Conservation (phyloP, 1,284 basidiomycete species). For the Grifola frondosa region DNA sequence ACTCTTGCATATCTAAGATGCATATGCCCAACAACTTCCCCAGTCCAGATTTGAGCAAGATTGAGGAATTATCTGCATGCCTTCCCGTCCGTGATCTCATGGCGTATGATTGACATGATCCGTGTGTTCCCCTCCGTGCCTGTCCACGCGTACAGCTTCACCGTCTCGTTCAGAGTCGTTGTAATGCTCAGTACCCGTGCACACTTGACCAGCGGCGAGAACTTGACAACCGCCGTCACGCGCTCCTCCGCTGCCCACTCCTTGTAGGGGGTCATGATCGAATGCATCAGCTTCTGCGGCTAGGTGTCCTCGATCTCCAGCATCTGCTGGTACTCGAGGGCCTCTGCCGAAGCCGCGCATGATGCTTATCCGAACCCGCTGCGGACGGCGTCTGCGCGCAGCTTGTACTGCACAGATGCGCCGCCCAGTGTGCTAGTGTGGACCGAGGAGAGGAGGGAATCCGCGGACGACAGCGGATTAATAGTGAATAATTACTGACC, state of each 20-base stretch:
- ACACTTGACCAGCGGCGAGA: slow-evolving; percentile 83
- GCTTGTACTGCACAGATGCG: slow-evolving; percentile 78
- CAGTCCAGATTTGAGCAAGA: too few relatives aligned
- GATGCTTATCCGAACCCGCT: slow-evolving; percentile 72
- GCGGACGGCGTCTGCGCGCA: slow-evolving; percentile 77
- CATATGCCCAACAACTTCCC: too few relatives aligned
- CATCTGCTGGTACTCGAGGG: slow-evolving; percentile 91
- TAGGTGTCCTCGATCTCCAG: slow-evolving; percentile 93
- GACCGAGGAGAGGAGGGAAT: slow-evolving; percentile 76
- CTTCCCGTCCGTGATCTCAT: slow-evolving; percentile 68
- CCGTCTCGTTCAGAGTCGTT: slow-evolving; percentile 73
- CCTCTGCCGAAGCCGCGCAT: slow-evolving; percentile 75
- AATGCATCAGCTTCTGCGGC: slow-evolving; percentile 93
- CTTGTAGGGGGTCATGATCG: slow-evolving; percentile 80
- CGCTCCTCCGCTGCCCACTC: slow-evolving; percentile 88
- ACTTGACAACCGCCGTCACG: slow-evolving; percentile 81
- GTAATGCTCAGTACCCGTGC: slow-evolving; percentile 65
- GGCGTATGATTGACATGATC: slow-evolving; percentile 58
- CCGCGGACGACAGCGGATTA: slow-evolving; percentile 78
- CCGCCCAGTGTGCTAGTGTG: slow-evolving; percentile 55
- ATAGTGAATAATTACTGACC: slow-evolving; percentile 86
- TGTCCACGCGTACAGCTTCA: slow-evolving; percentile 56
- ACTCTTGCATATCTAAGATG: too few relatives aligned
- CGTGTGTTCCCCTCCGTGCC: slow-evolving; percentile 61
- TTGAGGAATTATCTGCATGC: too few relatives aligned